Evolutionary conservation across 2,329 filamentous ascomycete species (phyloP).

Genomic region (Cladobotryum protrusum): DNA sequence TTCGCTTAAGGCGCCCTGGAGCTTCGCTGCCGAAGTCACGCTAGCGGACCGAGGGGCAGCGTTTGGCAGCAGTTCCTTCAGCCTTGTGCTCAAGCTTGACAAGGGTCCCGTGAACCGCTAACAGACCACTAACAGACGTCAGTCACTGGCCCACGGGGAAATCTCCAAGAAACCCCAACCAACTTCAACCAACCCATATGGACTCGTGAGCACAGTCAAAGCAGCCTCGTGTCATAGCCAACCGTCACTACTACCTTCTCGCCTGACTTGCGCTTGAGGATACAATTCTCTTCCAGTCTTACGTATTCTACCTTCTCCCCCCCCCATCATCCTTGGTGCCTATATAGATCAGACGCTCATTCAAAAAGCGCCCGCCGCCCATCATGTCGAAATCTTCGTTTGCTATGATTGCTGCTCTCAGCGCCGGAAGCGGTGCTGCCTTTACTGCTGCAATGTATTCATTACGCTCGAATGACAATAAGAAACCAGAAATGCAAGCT

Average conservation of each 20-base stretch:
- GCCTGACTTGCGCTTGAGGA: conserved; percentile 2
- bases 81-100: conserved; percentile 4
- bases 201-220: conserved; percentile 7
- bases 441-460: conserved; percentile 64
- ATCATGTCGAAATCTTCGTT: conserved; percentile 73
- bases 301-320: neutral
- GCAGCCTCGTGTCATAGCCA: conserved; percentile 3
- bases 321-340: neutral
- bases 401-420: conserved; percentile 67
- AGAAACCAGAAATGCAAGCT: conserved; percentile 34
- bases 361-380: conserved; percentile 8
- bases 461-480: conserved; percentile 42
- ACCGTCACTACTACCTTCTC: neutral
- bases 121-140: conserved; percentile 3
- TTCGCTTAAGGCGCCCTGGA: too few species aligned
- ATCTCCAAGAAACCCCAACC: too few species aligned
- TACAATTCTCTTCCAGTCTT: neutral
- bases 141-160: too few species aligned
- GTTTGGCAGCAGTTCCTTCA: neutral
- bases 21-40: too few species aligned
- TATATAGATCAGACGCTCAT: neutral
- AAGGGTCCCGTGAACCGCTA: conserved; percentile 5
- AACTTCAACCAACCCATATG: too few species aligned
- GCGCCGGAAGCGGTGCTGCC: conserved; percentile 70
- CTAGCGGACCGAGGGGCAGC: too few species aligned